These are phyloP conservation scores for Fusarium albosuccineum DNA, from an alignment of 2,329 filamentous ascomycete genomes.

Conservation along the genomic window DNA sequence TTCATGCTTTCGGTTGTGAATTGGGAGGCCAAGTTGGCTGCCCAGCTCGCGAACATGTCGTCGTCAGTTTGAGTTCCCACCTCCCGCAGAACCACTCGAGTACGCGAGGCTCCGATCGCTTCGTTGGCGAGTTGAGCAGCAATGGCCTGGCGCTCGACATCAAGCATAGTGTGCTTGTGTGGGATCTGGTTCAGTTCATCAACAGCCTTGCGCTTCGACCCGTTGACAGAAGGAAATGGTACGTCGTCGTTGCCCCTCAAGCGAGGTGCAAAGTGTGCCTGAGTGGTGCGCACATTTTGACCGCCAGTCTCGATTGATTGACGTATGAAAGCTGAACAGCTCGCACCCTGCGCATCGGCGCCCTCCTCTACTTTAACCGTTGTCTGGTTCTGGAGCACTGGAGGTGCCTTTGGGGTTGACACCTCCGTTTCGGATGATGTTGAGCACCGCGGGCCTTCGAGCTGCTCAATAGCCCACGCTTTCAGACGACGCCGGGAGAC, in stretches of 20 bases:
- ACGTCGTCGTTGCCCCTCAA: neutral
- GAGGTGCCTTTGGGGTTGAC: neutral
- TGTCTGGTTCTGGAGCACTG: neutral
- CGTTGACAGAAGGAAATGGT: neutral
- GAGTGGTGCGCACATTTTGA: accelerated
- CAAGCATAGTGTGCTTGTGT: neutral
- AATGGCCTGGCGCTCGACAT: neutral
- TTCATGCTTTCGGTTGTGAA: neutral
- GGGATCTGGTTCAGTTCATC: neutral
- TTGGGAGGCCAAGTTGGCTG: neutral
- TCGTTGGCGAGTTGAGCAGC: neutral
- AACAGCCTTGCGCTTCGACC: slow-evolving; percentile 1
- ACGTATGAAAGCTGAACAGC: neutral
- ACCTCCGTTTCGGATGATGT: neutral
- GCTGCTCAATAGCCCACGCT: slow-evolving; percentile 14
- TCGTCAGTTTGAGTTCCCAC: slow-evolving; percentile 17
- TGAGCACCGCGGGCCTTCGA: neutral
- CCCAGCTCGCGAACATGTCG: neutral
- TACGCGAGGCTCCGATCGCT: neutral
- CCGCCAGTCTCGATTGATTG: slow-evolving; percentile 6
- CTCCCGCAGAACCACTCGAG: neutral
- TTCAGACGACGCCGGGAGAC: neutral
- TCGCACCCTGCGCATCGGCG: neutral
- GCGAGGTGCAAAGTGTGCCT: neutral
- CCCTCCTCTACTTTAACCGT: neutral